phyloP scores from a whole-genome alignment of 1,284 basidiomycete genomes.

The Phellopilus nigrolimitatus region DNA sequence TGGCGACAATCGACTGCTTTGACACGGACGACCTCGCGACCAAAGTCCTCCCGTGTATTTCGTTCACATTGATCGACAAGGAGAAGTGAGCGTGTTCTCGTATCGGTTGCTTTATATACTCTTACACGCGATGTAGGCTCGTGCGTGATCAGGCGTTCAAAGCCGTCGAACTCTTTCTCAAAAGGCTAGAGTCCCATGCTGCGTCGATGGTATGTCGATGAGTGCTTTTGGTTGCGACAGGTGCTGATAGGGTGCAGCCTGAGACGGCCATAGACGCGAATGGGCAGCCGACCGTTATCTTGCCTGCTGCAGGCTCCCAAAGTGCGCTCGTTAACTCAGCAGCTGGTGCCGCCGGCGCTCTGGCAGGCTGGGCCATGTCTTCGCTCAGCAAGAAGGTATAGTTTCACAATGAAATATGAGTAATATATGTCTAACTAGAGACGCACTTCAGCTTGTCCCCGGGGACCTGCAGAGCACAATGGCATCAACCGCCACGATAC shows the following conservation, averaged over 20 bases:
- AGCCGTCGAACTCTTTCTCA: conserved; percentile 81
- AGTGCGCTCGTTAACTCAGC: conserved; percentile 76
- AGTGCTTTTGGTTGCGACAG: not conserved
- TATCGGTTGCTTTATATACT: not conserved
- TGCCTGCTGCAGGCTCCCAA: conserved; percentile 39
- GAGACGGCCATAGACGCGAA: conserved; percentile 52
- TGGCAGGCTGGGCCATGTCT: conserved; percentile 94
- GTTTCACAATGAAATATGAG: too few relatives aligned
- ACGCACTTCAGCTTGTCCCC: conserved; percentile 54
- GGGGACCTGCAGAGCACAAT: conserved; percentile 71
- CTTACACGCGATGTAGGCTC: conserved; percentile 41
- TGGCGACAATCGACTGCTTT: conserved; percentile 91
- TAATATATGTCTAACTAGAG: too few relatives aligned
- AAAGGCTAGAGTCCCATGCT: conserved; percentile 76
- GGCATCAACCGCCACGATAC: conserved; percentile 33
- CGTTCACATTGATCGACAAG: conserved; percentile 78
- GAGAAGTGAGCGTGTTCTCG: conserved; percentile 65
- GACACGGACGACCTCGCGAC: conserved; percentile 85
- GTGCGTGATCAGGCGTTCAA: conserved; percentile 95
- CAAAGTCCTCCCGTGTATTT: conserved; percentile 84
- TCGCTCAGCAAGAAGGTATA: conserved; percentile 76
- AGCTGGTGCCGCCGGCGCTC: conserved; percentile 82
- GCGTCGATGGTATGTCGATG: conserved; percentile 62
- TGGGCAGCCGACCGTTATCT: conserved; percentile 28
- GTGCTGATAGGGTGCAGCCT: conserved; percentile 43